Base-by-base conservation (phyloP, 805 yeast genomes). In the Metschnikowia santaceciliae region DNA sequence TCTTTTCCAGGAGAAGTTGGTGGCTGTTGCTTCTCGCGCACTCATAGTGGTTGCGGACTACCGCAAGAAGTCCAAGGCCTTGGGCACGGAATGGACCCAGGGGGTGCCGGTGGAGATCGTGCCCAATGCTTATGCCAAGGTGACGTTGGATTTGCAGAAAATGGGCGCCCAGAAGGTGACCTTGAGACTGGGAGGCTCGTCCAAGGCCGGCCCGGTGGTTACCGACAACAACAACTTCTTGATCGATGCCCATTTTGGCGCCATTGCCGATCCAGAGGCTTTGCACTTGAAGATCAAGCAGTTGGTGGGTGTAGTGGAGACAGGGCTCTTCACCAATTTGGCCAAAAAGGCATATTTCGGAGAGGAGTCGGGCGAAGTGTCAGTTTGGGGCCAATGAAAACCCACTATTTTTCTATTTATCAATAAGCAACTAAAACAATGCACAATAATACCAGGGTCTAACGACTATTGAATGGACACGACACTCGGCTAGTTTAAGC, bases 61-160 rank as follows among this genome's bases (percentile, higher is more conserved):
- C 66, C 78, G 97, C 63, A 94, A 94, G 72, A 84, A 82, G 63
- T 83, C 95, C 19, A 76, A 81, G 22, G 64, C 75, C 34, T 78
- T 94, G 59, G 98, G 99, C 35, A 75, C 79, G 26, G 75, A 77
- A 36, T 94, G 99, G 99, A 78, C 70, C 36, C 83, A 88, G 63
- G 98, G 98, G 53, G 85, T 94, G 11, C 99, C 99, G 14, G 87
- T 94, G 58, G 99, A 94, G 69, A 88, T 94, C 46, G 94, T 94
- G 20, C 97, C 97, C 44, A 80, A 81, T 54, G 85, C 98, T 2
- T 88, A 87, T 61, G 86, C 84, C 38, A 86, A 87, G 63, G 92
- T 94, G 19, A 70, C 78, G 6, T 70, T 71, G 14, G 90, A 90
- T 55, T 76, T 94, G 62, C 63, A 69, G 46, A 62, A 63, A 38